A percentile compares a stretch with the other conserved stretches of the same genome.
phyloP scores from a whole-genome alignment of 2,329 filamentous ascomycete genomes.

The Clarireedia monteithiana region DNA sequence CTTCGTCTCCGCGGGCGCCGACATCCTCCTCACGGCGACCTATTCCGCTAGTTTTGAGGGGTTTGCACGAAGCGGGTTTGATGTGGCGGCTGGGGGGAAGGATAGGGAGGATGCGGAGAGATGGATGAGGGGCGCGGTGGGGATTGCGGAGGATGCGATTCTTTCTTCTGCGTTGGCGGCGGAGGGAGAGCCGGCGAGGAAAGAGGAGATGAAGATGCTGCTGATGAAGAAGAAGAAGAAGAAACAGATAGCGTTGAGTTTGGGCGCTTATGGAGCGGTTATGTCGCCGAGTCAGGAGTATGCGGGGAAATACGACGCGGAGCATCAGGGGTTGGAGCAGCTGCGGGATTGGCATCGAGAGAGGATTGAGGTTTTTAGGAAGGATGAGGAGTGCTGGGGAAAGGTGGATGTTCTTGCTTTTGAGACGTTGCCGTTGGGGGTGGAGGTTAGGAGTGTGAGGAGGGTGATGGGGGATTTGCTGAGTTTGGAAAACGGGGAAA shows the following conservation, averaged over 20 bases:
- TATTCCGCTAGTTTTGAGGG: slow-evolving; percentile 55
- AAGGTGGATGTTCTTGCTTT: slow-evolving; percentile 49
- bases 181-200: slow-evolving; percentile 22
- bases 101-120: slow-evolving; percentile 33
- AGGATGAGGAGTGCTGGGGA: slow-evolving; percentile 15
- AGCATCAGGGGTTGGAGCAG: slow-evolving; percentile 35
- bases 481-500: neutral
- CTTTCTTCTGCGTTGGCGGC: neutral
- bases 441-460: slow-evolving; percentile 53
- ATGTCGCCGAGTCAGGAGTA: slow-evolving; percentile 62
- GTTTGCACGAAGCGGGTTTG: slow-evolving; percentile 32
- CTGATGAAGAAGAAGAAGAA: neutral
- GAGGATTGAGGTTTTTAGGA: slow-evolving; percentile 42
- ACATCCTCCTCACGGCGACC: slow-evolving; percentile 59
- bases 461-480: slow-evolving; percentile 16
- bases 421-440: slow-evolving; percentile 56
- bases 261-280: slow-evolving; percentile 60
- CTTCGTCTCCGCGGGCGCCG: slow-evolving; percentile 43
- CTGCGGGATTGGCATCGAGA: slow-evolving; percentile 50
- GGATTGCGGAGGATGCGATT: slow-evolving; percentile 31
- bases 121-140: slow-evolving; percentile 35
- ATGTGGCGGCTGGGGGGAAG: neutral
- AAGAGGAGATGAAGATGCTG: slow-evolving; percentile 16
- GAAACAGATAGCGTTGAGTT: slow-evolving; percentile 43
- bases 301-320: slow-evolving; percentile 48